Conservation (phyloP, 2,329 filamentous ascomycete genomes). For the Leptodontidium sp. region DNA sequence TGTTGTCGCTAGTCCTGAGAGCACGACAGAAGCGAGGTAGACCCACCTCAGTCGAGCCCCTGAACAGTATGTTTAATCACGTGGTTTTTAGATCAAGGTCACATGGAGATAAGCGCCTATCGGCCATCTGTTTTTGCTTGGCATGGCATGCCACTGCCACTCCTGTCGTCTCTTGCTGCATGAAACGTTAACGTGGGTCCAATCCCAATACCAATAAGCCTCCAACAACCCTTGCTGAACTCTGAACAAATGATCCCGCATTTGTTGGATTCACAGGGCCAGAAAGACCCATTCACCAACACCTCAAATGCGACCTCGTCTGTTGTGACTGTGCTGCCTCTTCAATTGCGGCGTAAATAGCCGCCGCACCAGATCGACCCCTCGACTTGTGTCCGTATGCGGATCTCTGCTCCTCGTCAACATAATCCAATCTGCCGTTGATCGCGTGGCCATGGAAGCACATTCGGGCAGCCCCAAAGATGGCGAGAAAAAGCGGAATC, state of each 20-base stretch:
- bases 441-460: conserved; percentile 40
- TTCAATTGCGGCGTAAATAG: conserved; percentile 14
- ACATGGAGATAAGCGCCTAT: too few species aligned
- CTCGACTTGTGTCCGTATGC: conserved; percentile 11
- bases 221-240: conserved; percentile 17
- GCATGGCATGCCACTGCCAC: not conserved
- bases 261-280: conserved; percentile 16
- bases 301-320: conserved; percentile 13
- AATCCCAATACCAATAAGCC: not conserved
- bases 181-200: conserved; percentile 22
- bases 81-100: too few species aligned
- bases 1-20: too few species aligned
- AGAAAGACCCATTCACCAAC: conserved; percentile 8
- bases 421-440: conserved; percentile 7
- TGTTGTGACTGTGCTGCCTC: conserved; percentile 13
- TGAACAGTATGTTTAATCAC: too few species aligned
- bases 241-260: conserved; percentile 21
- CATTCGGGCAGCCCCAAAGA: conserved; percentile 38
- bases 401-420: not conserved
- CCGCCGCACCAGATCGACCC: conserved; percentile 12
- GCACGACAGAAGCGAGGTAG: too few species aligned
- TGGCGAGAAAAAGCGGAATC: conserved; percentile 46
- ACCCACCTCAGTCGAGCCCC: too few species aligned
- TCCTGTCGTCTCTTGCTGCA: not conserved
- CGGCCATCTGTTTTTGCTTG: not conserved